Base-by-base conservation (phyloP, 2,329 filamentous ascomycete genomes). In the Colletotrichum abscissum region DNA sequence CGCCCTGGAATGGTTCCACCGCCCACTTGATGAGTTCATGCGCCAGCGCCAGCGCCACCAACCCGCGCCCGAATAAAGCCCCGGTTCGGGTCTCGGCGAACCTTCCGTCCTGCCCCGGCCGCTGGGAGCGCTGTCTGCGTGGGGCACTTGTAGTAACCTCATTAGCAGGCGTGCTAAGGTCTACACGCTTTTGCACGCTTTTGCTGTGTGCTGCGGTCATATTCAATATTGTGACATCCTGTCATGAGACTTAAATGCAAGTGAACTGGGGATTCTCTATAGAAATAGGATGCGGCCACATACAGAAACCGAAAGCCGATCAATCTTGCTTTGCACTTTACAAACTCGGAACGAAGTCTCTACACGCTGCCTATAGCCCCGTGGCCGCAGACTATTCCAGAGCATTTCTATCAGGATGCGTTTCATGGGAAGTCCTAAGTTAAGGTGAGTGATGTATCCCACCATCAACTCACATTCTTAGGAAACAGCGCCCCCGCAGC, bases 401-500 rank as follows among this genome's bases (percentile, higher is more conserved):
- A 35, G 33, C 33, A 35, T 35, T 35, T 35, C 33, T 5, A 12
- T 35, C 11, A 35, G 33, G 33, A 35, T 35, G 33, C 11, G 4
- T 35, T 35, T 12, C 33, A 35, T 35, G 33, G 33, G 33, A 35
- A 33, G 30, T 11, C 30, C 30, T 1, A 33, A 9, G 30, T 33
- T 1, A 33, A 33, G 30, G 30, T 33, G 30, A 33, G 30, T 33
- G 30, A 33, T 33, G 30, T 33, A 49, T 63, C 46, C 22, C 7
- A 12, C 12, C 42, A 12, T 74, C 54, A 76, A 58, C 73, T 76
- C 28, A 78, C 76, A 60, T 82, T 81, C n/a, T 76, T 78, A 6
- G 77, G 78, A 57, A 82, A 82, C n/a, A 78, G 62, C 35, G 79
- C 80, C 19, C 80, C 81, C 8, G 72, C 49, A 1, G 75, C 55